phyloP scores from a whole-genome alignment of 305 asterid genomes.

The Plantago lanceolata region DNA sequence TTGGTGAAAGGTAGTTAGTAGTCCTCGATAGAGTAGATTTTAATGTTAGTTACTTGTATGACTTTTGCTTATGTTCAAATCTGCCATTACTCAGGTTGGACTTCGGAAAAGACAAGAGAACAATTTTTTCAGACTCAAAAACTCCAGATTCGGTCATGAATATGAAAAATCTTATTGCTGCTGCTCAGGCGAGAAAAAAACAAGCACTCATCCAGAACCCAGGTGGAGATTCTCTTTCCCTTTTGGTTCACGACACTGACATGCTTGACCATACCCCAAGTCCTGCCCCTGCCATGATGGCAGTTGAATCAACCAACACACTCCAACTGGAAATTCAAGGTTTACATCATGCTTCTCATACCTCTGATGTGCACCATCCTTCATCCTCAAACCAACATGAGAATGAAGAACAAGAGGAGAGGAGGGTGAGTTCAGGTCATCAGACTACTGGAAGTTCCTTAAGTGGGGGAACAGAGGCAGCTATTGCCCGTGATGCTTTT shows the following conservation, averaged over 20 bases:
- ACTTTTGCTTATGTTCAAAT: slow-evolving; percentile 28
- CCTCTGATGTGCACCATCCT: slow-evolving; percentile 40
- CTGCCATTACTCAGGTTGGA: slow-evolving; percentile 48
- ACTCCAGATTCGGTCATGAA: slow-evolving; percentile 46
- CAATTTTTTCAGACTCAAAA: slow-evolving; percentile 37
- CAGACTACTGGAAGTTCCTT: slow-evolving; percentile 55
- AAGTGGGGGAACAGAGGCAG: slow-evolving; percentile 90
- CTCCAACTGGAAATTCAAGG: slow-evolving; percentile 44
- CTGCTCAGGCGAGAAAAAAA: slow-evolving; percentile 77
- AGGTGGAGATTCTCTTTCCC: slow-evolving; percentile 36
- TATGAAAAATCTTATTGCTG: slow-evolving; percentile 81
- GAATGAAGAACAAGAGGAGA: slow-evolving; percentile 61
- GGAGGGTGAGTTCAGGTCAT: slow-evolving; percentile 58
- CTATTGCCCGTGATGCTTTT: slow-evolving; percentile 95
- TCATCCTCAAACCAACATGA: slow-evolving; percentile 51
- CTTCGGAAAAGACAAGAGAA: slow-evolving; percentile 38
- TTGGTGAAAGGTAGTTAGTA: slow-evolving; percentile 51
- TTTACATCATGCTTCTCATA: slow-evolving; percentile 40
- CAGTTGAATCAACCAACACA: slow-evolving; percentile 41
- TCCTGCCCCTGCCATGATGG: slow-evolving; percentile 40
- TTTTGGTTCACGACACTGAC: slow-evolving; percentile 44
- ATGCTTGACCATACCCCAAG: slow-evolving; percentile 40
- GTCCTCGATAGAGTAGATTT: slow-evolving; percentile 17
- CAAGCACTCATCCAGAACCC: slow-evolving; percentile 55
- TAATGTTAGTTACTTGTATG: slow-evolving; percentile 20